A percentile compares a stretch with the other conserved stretches of the same genome.
Conservation (phyloP, 768 basidiomycete species). For the Tricholoma sp. region DNA sequence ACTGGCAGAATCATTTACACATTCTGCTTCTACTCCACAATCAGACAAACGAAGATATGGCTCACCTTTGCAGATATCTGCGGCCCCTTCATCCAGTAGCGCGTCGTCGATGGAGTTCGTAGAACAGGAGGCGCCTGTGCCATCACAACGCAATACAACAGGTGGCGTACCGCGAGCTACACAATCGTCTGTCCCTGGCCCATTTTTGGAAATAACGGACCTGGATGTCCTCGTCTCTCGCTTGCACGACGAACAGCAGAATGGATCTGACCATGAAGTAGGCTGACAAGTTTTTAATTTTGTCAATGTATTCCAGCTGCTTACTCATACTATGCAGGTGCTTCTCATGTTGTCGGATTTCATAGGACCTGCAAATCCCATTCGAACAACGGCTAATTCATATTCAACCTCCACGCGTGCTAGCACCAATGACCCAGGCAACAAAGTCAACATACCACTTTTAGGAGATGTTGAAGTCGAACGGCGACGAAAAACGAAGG, state of each 20-base stretch:
- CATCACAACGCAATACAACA: conserved; percentile 4
- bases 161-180: conserved; percentile 8
- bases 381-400: conserved; percentile 4
- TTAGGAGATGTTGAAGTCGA: conserved; percentile 48
- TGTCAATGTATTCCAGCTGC: conserved; percentile 10
- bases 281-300: conserved; percentile 20
- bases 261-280: conserved; percentile 64
- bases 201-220: conserved; percentile 46
- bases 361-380: conserved; percentile 46
- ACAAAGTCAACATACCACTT: conserved; percentile 26
- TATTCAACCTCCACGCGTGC: not conserved
- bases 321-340: conserved; percentile 34
- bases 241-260: conserved; percentile 39
- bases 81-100: conserved; percentile 7
- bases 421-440: not conserved
- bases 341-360: conserved; percentile 57
- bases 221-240: conserved; percentile 58
- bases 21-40: not conserved
- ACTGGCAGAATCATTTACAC: not conserved
- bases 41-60: not conserved
- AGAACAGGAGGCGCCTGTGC: conserved; percentile 5
- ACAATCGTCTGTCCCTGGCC: conserved; percentile 7
- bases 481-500: conserved; percentile 51
- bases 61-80: conserved; percentile 1
- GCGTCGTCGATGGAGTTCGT: conserved; percentile 15